phyloP scores from a whole-genome alignment of 139 green algal species.

The Chlamydomonas sphaeroides region DNA sequence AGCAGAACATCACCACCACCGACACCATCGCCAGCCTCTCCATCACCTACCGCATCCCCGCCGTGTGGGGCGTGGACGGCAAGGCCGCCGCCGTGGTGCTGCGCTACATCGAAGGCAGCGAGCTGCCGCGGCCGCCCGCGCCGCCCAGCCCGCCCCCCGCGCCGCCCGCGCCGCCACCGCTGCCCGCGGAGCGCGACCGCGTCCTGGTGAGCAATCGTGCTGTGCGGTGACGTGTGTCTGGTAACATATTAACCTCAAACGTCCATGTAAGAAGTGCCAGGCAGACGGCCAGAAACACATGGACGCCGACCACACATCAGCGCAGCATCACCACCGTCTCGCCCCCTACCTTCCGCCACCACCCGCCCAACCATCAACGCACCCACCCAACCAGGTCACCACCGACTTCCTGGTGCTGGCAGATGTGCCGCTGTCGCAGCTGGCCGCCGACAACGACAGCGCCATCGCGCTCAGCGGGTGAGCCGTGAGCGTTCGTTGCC shows the following conservation, averaged over 20 bases:
- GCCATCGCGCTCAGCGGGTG: no score
- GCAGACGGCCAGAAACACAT: no score
- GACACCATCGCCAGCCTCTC: neutral
- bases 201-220: neutral
- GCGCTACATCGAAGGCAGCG: neutral
- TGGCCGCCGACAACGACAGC: no score
- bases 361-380: no score
- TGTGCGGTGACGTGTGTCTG: no score
- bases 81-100: constrained; percentile 17
- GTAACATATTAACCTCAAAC: no score
- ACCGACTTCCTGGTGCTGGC: constrained; percentile 24
- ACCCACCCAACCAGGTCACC: constrained; percentile 24
- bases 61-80: constrained; percentile 1
- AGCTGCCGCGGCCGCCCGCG: neutral
- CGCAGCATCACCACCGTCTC: no score
- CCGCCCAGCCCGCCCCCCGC: neutral
- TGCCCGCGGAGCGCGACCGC: neutral
- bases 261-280: no score
- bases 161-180: constrained; percentile 4
- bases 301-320: no score
- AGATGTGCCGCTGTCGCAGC: neutral
- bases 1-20: neutral
- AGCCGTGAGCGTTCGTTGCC: no score
- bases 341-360: no score
- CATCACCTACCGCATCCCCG: constrained; percentile 15